These are phyloP conservation scores for Skeletonema menzelii DNA, from an alignment of 108 stramenopile species.

Conservation along the genomic window DNA sequence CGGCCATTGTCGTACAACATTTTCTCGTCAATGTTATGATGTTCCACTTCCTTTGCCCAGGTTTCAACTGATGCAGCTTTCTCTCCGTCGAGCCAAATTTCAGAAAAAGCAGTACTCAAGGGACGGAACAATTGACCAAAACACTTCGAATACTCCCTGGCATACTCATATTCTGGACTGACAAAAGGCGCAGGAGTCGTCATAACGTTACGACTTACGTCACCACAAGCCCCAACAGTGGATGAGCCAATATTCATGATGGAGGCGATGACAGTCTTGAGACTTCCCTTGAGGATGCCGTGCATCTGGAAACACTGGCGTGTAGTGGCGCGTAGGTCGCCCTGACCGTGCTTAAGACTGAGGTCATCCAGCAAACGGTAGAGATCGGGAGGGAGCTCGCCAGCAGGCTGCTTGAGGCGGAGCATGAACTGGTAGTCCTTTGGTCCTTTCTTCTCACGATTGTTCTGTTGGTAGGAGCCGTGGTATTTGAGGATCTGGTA, in stretches of 20 bases:
- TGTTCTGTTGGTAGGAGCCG: slow-evolving; percentile 97
- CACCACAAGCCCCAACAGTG: slow-evolving; percentile 98
- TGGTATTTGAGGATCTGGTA: slow-evolving; percentile 97
- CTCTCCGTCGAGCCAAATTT: slow-evolving; percentile 97
- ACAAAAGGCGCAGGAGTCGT: slow-evolving; percentile 91
- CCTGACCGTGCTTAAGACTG: slow-evolving; percentile 86
- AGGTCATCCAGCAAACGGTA: slow-evolving; percentile 93
- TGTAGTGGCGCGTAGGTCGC: slow-evolving; percentile 95
- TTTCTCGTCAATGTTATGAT: slow-evolving; percentile 72
- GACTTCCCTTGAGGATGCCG: slow-evolving; percentile 93
- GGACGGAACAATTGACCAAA: slow-evolving; percentile 95
- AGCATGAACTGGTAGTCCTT: slow-evolving; percentile 99
- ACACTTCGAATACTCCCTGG: slow-evolving; percentile 83
- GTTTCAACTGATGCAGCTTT: slow-evolving; percentile 91
- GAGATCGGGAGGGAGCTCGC: slow-evolving; percentile 92
- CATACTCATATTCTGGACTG: slow-evolving; percentile 75
- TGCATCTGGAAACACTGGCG: slow-evolving; percentile 99
- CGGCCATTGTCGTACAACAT: slow-evolving; percentile 84
- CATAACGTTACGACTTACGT: slow-evolving; percentile 97
- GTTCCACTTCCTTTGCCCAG: slow-evolving; percentile 85
- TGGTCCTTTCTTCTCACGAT: slow-evolving; percentile 83
- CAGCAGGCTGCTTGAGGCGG: slow-evolving; percentile 97
- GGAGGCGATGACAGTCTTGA: slow-evolving; percentile 94
- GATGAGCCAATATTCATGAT: slow-evolving; percentile 96
- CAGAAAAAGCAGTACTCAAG: slow-evolving; percentile 90